Conservation (phyloP, 441 rosid species). For the Croton setiger region DNA sequence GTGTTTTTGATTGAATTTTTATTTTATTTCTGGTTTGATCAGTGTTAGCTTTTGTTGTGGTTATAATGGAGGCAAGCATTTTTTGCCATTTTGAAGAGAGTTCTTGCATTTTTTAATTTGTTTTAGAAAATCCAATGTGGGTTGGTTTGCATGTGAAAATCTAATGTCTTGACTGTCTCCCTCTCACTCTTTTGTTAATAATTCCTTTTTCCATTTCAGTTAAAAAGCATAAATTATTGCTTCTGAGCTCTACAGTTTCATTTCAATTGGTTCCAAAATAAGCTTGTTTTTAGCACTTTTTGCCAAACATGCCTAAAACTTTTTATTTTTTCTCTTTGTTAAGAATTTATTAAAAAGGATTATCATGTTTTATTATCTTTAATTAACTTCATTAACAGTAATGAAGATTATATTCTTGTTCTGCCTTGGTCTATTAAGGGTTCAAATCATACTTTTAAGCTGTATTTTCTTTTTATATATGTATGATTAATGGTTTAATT, state of each 20-base stretch:
- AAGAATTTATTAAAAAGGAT: not conserved
- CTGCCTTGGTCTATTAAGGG: not conserved
- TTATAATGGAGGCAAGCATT: not conserved
- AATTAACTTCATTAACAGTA: not conserved
- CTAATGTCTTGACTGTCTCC: not conserved
- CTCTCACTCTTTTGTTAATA: not conserved
- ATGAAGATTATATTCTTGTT: not conserved
- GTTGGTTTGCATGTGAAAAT: conserved; percentile 9
- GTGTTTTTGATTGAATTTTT: not conserved
- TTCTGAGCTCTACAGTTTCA: not conserved
- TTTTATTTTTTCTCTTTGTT: not conserved
- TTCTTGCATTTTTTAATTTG: not conserved
- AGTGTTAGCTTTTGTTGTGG: conserved; percentile 1
- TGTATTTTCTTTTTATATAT: not conserved
- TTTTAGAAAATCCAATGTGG: not conserved
- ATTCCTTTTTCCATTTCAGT: not conserved
- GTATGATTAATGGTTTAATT: not conserved
- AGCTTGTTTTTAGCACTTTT: not conserved
- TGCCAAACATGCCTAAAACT: not conserved
- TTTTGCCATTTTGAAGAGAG: conserved; percentile 12
- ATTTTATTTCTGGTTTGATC: conserved; percentile 11
- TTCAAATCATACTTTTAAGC: not conserved
- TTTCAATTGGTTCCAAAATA: not conserved
- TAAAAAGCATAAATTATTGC: not conserved
- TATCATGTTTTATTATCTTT: not conserved